phyloP scores from a whole-genome alignment of 2,329 filamentous ascomycete species.

The Dendryphion nanum region DNA sequence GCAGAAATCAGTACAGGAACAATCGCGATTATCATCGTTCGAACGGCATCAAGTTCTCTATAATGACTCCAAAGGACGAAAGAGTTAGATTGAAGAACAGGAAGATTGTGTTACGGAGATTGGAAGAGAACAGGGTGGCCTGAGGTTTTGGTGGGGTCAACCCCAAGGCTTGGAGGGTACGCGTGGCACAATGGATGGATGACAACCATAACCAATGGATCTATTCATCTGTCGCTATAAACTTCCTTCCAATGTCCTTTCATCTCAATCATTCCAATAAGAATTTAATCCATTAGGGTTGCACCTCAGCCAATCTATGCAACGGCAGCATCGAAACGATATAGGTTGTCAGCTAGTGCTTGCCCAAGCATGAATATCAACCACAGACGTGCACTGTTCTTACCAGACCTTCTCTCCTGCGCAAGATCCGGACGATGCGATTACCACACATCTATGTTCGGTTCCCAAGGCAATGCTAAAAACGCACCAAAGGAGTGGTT shows the following conservation, averaged over 20 bases:
- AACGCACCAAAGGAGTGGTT: constrained; percentile 3
- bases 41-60: too few species aligned
- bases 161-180: too few species aligned
- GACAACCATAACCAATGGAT: neutral
- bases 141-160: too few species aligned
- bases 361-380: neutral
- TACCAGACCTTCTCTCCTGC: constrained; percentile 9
- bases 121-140: too few species aligned
- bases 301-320: neutral
- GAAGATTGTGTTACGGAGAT: too few species aligned
- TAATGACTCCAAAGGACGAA: too few species aligned
- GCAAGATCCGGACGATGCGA: constrained; percentile 5
- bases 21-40: too few species aligned
- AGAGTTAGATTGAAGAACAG: too few species aligned
- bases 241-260: neutral
- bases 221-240: neutral
- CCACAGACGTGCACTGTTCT: constrained; percentile 2
- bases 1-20: too few species aligned
- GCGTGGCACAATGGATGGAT: too few species aligned
- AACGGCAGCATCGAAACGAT: neutral
- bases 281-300: too few species aligned
- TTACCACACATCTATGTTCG: constrained; percentile 7
- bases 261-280: neutral
- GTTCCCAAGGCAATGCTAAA: neutral
- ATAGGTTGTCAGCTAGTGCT: neutral